Conservation (phyloP, 352 stramenopile genomes). For the Globisporangium polare region DNA sequence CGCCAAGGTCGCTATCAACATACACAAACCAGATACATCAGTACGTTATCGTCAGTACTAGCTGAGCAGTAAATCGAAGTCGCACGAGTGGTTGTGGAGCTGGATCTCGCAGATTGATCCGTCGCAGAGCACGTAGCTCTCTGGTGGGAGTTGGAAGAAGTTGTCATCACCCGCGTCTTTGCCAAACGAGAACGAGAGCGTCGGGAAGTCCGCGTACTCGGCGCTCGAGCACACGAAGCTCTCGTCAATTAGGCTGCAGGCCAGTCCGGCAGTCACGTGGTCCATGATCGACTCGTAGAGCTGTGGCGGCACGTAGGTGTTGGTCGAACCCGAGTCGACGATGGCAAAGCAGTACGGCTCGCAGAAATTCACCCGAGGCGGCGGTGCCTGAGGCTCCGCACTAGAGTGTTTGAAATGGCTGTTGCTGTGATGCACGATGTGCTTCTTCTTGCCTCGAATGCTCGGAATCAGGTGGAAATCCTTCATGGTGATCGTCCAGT, state of each 20-base stretch:
- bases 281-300: constrained; percentile 37
- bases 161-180: constrained; percentile 14
- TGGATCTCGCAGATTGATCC: constrained; percentile 33
- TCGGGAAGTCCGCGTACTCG: constrained; percentile 32
- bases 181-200: constrained; percentile 45
- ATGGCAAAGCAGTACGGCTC: constrained; percentile 45
- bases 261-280: constrained; percentile 24
- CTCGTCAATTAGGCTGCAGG: constrained; percentile 24
- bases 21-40: not conserved
- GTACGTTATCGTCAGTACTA: not conserved
- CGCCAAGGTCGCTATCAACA: constrained; percentile 27
- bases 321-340: constrained; percentile 50
- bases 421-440: not conserved
- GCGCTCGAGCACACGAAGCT: constrained; percentile 24
- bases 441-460: not conserved
- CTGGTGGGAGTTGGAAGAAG: constrained; percentile 36
- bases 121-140: constrained; percentile 39
- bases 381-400: not conserved
- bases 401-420: not conserved
- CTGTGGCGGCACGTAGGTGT: constrained; percentile 37
- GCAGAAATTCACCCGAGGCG: constrained; percentile 23
- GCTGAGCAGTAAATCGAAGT: not conserved
- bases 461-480: constrained; percentile 27
- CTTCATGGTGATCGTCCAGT: constrained; percentile 48
- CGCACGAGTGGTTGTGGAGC: constrained; percentile 39